Evolutionary conservation across 257 asterid genomes (phyloP).

Genomic region (Rhazya stricta): DNA sequence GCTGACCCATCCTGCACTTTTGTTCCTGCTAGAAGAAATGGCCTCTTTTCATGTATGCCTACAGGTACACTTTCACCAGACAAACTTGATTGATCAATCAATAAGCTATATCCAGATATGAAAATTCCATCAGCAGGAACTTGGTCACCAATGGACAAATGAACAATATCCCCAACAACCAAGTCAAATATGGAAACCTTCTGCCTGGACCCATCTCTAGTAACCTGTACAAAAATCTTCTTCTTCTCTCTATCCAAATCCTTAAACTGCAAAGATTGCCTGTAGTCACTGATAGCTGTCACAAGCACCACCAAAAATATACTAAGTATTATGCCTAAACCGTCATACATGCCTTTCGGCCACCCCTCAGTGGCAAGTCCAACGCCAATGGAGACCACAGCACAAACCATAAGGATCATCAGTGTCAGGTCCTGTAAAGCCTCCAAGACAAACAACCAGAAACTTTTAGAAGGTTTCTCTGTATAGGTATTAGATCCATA

Average conservation of each 20-base stretch:
- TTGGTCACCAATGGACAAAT: slow-evolving; percentile 66
- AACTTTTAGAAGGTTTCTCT: slow-evolving; percentile 83
- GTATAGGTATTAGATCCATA: slow-evolving; percentile 72
- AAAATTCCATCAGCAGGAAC: slow-evolving; percentile 92
- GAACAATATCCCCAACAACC: slow-evolving; percentile 90
- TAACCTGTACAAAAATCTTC: slow-evolving; percentile 78
- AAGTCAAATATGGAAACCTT: slow-evolving; percentile 76
- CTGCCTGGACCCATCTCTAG: slow-evolving; percentile 74
- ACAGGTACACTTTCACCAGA: slow-evolving; percentile 95
- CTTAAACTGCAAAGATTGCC: slow-evolving; percentile 89
- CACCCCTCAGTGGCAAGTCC: slow-evolving; percentile 98
- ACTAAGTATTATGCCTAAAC: slow-evolving; percentile 81
- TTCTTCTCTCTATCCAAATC: slow-evolving; percentile 98
- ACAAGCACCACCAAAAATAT: slow-evolving; percentile 81
- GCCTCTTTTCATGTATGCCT: slow-evolving; percentile 59
- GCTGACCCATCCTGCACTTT: slow-evolving; percentile 91
- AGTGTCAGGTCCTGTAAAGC: slow-evolving; percentile 94
- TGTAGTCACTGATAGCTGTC: slow-evolving; percentile 90
- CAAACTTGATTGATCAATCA: slow-evolving; percentile 91
- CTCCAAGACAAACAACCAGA: slow-evolving; percentile 94
- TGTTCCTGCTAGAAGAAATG: slow-evolving; percentile 78
- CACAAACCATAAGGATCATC: slow-evolving; percentile 79
- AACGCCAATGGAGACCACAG: slow-evolving; percentile 84
- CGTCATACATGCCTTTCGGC: slow-evolving; percentile 94
- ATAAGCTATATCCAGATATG: slow-evolving; percentile 68